phyloP scores from a whole-genome alignment of 2,329 filamentous ascomycete genomes.

The Penicillium hordei region DNA sequence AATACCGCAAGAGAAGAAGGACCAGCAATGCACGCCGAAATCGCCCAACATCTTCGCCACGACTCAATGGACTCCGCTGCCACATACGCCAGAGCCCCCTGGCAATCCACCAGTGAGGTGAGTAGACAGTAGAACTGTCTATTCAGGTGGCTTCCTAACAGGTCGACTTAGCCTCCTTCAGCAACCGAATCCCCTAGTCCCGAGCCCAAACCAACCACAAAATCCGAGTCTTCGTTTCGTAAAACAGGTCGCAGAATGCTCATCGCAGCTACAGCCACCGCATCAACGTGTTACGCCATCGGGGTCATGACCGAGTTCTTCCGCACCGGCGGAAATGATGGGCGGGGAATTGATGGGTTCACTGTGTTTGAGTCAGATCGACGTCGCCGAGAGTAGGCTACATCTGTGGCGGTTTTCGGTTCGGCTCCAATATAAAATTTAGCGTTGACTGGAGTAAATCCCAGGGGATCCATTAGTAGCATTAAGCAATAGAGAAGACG shows the following conservation, averaged over 20 bases:
- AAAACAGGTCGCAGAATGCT: slow-evolving; percentile 36
- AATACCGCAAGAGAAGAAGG: slow-evolving; percentile 1
- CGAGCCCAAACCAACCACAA: neutral
- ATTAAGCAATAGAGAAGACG: too few species aligned
- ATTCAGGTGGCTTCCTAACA: slow-evolving; percentile 28
- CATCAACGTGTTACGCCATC: slow-evolving; percentile 43
- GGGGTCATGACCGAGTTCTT: slow-evolving; percentile 45
- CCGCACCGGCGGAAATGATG: slow-evolving; percentile 42
- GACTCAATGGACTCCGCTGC: slow-evolving; percentile 10
- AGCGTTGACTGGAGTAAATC: too few species aligned
- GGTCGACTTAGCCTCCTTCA: slow-evolving; percentile 22
- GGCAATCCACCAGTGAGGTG: slow-evolving; percentile 19
- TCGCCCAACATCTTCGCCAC: slow-evolving; percentile 10
- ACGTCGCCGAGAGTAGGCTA: slow-evolving; percentile 21
- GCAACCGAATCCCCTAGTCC: neutral
- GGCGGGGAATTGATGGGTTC: slow-evolving; percentile 40
- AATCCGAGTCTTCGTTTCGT: slow-evolving; percentile 16
- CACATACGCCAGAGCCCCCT: neutral
- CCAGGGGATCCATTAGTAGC: too few species aligned
- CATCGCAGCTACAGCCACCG: slow-evolving; percentile 36
- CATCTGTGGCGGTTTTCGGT: neutral
- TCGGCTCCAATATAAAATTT: too few species aligned
- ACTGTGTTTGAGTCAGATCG: slow-evolving; percentile 42
- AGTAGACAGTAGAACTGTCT: slow-evolving; percentile 25
- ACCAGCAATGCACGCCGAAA: slow-evolving; percentile 8